Percentiles rank a stretch among this genome's conserved stretches.
Conservation (phyloP, 139 green algal genomes). For the Chlamydomonas sp. region DNA sequence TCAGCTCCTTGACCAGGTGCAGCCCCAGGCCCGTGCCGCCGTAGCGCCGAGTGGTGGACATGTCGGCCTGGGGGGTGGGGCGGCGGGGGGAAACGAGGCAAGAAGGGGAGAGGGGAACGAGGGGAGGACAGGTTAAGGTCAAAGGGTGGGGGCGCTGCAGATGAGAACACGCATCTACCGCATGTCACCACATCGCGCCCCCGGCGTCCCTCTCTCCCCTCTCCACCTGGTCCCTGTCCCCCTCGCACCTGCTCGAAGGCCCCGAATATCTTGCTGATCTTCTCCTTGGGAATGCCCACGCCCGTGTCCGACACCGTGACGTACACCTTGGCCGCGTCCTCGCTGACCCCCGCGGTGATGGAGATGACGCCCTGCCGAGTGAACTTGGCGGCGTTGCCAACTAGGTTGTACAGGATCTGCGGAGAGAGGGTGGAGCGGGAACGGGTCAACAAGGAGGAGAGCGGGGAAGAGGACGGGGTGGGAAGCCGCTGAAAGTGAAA, state of each 20-base stretch:
- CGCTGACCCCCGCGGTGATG: conserved; percentile 36
- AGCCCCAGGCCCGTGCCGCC: conserved; percentile 74
- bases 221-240: background rate
- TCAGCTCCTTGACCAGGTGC: conserved; percentile 59
- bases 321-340: conserved; percentile 46
- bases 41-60: conserved; percentile 48
- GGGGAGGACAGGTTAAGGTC: too few species aligned
- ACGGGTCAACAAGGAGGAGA: too few species aligned
- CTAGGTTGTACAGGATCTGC: conserved; percentile 59
- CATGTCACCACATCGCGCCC: background rate
- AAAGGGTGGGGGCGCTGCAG: background rate
- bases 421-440: too few species aligned
- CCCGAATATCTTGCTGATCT: conserved; percentile 46
- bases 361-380: conserved; percentile 38
- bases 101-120: background rate
- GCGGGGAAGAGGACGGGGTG: too few species aligned
- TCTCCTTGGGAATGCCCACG: conserved; percentile 51
- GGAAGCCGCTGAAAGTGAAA: background rate
- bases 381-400: conserved; percentile 57
- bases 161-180: background rate
- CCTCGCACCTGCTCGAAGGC: conserved; percentile 51
- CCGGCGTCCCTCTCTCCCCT: too few species aligned
- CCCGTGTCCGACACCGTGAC: conserved; percentile 42
- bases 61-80: conserved; percentile 30
- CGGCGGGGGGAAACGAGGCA: background rate